Evolutionary conservation across 129 eudicot genomes (phyloP).

Genomic region (Ambrosia artemisiifolia): DNA sequence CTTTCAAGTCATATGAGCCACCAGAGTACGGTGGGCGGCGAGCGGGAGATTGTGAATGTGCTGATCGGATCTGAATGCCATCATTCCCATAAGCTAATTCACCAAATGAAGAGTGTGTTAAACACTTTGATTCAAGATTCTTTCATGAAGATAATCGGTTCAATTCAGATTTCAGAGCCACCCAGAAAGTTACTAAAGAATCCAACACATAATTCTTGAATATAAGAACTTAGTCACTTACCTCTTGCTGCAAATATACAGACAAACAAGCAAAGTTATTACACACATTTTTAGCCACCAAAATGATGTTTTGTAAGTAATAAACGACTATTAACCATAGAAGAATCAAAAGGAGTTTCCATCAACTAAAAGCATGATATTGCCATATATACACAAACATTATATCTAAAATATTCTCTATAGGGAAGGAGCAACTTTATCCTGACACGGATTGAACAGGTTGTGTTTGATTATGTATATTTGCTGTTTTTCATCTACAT

Average conservation of each 20-base stretch:
- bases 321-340: background rate
- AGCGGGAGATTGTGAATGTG: slow-evolving; percentile 79
- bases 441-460: background rate
- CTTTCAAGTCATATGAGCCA: slow-evolving; percentile 52
- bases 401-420: slow-evolving; percentile 4
- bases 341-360: background rate
- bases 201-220: slow-evolving; percentile 76
- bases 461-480: background rate
- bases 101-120: slow-evolving; percentile 79
- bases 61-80: slow-evolving; percentile 66
- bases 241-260: slow-evolving; percentile 84
- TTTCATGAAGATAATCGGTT: slow-evolving; percentile 52
- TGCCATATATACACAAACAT: slow-evolving; percentile 10
- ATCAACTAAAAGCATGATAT: slow-evolving; percentile 24
- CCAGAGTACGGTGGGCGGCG: slow-evolving; percentile 42
- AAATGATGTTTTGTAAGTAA: background rate
- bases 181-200: slow-evolving; percentile 59
- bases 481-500: background rate
- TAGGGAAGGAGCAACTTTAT: background rate
- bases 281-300: background rate
- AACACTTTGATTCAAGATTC: slow-evolving; percentile 60
- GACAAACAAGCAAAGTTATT: slow-evolving; percentile 43
- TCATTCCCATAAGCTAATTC: slow-evolving; percentile 88
- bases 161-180: slow-evolving; percentile 61
- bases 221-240: slow-evolving; percentile 57